Conservation (phyloP, 306 rosid genomes). For the Cotoneaster glaucophyllus region DNA sequence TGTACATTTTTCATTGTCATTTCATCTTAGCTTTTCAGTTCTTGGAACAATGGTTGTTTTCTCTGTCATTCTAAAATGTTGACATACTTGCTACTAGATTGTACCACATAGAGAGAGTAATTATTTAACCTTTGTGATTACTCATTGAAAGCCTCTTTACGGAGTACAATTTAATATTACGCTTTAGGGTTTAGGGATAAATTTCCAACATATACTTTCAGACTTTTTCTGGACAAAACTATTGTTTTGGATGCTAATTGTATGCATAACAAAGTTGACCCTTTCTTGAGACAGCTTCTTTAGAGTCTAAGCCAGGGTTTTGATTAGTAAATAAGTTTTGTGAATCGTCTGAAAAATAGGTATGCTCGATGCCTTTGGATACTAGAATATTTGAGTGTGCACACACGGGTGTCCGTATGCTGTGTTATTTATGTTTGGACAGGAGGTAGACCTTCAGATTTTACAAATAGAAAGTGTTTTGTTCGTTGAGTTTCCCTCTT, state of each 20-base stretch:
- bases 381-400: background rate
- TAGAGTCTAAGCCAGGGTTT: background rate
- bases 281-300: background rate
- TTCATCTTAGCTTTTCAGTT: background rate
- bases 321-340: background rate
- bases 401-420: background rate
- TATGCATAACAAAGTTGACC: background rate
- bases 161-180: background rate
- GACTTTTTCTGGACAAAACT: background rate
- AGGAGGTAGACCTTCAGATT: background rate
- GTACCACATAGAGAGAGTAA: background rate
- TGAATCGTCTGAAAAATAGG: background rate
- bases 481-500: background rate
- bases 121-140: background rate
- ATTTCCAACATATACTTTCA: background rate
- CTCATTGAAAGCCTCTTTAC: background rate
- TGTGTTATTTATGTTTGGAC: background rate
- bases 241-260: background rate
- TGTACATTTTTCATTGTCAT: constrained; percentile 22
- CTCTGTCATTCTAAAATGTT: background rate
- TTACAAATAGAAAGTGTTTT: background rate
- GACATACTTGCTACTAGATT: background rate
- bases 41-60: background rate
- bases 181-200: background rate
- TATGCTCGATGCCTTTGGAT: background rate